These are phyloP conservation scores for Dendrobium chrysotoxum DNA, from an alignment of 106 monocot genomes.

Conservation along the genomic window DNA sequence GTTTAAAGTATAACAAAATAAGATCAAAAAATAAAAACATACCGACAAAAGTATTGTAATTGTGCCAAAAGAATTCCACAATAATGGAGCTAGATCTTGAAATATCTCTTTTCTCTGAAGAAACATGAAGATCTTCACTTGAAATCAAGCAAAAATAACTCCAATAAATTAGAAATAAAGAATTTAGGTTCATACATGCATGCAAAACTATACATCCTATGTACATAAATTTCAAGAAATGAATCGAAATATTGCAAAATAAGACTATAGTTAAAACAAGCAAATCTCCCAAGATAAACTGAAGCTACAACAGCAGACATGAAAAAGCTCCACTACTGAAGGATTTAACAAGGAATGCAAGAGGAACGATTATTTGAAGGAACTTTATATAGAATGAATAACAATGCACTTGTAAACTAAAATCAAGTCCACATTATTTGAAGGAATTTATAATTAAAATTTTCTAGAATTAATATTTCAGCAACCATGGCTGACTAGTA, in stretches of 20 bases:
- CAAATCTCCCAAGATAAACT: background rate
- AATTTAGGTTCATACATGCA: background rate
- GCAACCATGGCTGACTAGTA: too few species aligned
- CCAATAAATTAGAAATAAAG: background rate
- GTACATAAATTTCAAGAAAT: background rate
- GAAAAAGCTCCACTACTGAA: background rate
- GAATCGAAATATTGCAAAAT: background rate
- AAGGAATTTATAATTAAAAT: too few species aligned
- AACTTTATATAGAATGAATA: background rate
- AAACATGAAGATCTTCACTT: background rate
- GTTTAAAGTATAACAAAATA: background rate
- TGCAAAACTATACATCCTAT: background rate
- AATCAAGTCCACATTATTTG: background rate
- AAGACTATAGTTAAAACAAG: background rate
- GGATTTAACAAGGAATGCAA: background rate
- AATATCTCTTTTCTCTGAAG: conserved; percentile 43
- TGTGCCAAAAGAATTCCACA: conserved; percentile 58
- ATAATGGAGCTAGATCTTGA: conserved; percentile 54
- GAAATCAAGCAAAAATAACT: background rate
- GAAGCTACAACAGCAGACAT: background rate
- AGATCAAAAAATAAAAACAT: background rate
- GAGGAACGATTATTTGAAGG: background rate
- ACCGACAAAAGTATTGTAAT: conserved; percentile 58
- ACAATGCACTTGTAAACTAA: background rate
- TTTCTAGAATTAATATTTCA: too few species aligned